Percentiles rank a stretch among this genome's conserved stretches.
Evolutionary conservation across 805 yeast species (phyloP).

Genomic region (Candida qinlingensis): DNA sequence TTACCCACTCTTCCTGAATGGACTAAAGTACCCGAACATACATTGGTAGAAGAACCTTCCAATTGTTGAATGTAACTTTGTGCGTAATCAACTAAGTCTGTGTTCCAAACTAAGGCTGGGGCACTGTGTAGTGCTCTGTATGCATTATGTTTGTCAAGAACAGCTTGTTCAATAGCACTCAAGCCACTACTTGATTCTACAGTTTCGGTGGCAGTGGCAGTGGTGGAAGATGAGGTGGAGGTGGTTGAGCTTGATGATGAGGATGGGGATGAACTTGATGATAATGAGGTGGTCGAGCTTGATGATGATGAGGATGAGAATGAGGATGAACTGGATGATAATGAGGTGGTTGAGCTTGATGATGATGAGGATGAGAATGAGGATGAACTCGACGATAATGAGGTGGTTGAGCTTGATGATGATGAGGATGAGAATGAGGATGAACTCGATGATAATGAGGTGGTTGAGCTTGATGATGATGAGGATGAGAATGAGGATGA

Average conservation of each 20-base stretch:
- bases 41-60: slow-evolving; percentile 35
- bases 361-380: too few relatives aligned
- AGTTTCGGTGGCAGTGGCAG: slow-evolving; percentile 1
- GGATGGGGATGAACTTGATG: slow-evolving; percentile 1
- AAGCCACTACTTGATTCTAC: slow-evolving; percentile 4
- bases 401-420: slow-evolving; percentile 6
- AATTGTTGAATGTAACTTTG: slow-evolving; percentile 39
- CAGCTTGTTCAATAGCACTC: slow-evolving; percentile 31
- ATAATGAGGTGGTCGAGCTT: background rate
- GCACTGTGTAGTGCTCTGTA: slow-evolving; percentile 44
- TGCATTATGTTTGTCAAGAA: slow-evolving; percentile 46
- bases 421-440: too few relatives aligned
- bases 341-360: background rate
- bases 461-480: background rate
- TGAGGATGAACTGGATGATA: background rate
- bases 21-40: slow-evolving; percentile 50
- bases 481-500: background rate
- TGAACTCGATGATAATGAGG: too few relatives aligned
- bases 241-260: slow-evolving; percentile 5
- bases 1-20: slow-evolving; percentile 53
- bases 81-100: slow-evolving; percentile 42
- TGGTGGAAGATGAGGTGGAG: background rate
- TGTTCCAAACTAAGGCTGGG: slow-evolving; percentile 44
- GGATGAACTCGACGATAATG: slow-evolving; percentile 1
- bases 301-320: slow-evolving; percentile 2